Conservation (phyloP, 2,329 filamentous ascomycete genomes). For the Claviceps purpurea region DNA sequence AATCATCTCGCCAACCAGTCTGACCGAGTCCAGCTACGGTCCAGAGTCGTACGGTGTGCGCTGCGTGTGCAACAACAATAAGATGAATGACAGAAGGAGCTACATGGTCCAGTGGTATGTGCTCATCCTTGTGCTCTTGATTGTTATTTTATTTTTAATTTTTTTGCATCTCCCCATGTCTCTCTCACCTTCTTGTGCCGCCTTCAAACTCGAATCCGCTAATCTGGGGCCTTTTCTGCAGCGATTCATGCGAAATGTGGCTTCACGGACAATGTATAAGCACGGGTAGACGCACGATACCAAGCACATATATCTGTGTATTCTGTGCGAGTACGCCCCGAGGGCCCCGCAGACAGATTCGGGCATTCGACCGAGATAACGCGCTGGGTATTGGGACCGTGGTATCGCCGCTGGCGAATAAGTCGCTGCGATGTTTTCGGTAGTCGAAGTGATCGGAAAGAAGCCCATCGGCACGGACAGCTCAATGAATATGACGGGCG, state of each 20-base stretch:
- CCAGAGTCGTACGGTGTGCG: constrained; percentile 32
- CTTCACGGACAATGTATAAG: constrained; percentile 51
- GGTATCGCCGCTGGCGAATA: constrained; percentile 28
- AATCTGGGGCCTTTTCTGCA: constrained; percentile 14
- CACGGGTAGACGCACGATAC: constrained; percentile 41
- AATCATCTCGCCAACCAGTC: constrained; percentile 37
- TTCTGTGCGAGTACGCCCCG: constrained; percentile 49
- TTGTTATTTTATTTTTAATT: neutral
- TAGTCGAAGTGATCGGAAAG: constrained; percentile 10
- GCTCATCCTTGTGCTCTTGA: constrained; percentile 8
- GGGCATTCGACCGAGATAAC: constrained; percentile 27
- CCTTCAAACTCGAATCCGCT: neutral
- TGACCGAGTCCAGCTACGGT: constrained; percentile 33
- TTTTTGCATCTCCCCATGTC: neutral
- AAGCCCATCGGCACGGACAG: neutral
- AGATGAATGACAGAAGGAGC: constrained; percentile 31
- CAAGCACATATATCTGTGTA: constrained; percentile 48
- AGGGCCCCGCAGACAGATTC: constrained; percentile 32
- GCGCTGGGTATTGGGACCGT: constrained; percentile 18
- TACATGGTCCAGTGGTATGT: constrained; percentile 52
- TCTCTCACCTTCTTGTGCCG: neutral
- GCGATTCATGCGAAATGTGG: constrained; percentile 52
- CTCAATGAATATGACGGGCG: no score
- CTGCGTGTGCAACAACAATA: constrained; percentile 40
- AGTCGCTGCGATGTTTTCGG: constrained; percentile 29